A percentile compares a stretch with the other conserved stretches of the same genome.
These are phyloP conservation scores for Emiliania huxleyi DNA, from an alignment of 78 protist species.

Conservation along the genomic window DNA sequence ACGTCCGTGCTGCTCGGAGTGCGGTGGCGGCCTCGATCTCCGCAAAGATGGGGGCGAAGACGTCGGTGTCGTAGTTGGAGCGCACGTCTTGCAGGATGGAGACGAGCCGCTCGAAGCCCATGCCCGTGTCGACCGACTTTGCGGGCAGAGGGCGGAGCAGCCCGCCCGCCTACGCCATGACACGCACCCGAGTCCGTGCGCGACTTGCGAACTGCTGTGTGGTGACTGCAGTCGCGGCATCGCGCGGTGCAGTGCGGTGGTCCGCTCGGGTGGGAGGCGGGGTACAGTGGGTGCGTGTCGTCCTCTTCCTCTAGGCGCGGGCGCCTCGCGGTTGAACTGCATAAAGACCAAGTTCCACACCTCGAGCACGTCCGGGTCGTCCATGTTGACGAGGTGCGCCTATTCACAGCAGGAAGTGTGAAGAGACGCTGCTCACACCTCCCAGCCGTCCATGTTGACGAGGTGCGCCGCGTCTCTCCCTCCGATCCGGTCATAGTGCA, in stretches of 20 bases:
- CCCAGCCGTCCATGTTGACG: conserved; percentile 85
- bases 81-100: conserved; percentile 85
- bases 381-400: too few species aligned
- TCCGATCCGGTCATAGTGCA: conserved; percentile 95
- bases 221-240: too few species aligned
- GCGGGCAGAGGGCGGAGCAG: conserved; percentile 76
- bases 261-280: too few species aligned
- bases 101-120: conserved; percentile 93
- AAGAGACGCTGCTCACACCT: too few species aligned
- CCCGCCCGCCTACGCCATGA: too few species aligned
- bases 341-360: conserved; percentile 98
- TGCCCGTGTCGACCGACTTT: conserved; percentile 95
- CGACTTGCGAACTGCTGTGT: too few species aligned
- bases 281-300: too few species aligned
- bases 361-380: conserved; percentile 95
- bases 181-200: too few species aligned
- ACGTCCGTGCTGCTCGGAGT: too few species aligned
- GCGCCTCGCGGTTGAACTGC: conserved; percentile 80
- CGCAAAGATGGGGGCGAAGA: conserved; percentile 84
- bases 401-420: too few species aligned
- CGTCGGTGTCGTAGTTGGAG: conserved; percentile 97
- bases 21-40: conserved; percentile 77
- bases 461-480: conserved; percentile 34
- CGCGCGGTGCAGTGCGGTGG: too few species aligned
- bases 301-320: too few species aligned